These are phyloP conservation scores for Phytophthora sojae DNA, from an alignment of 352 stramenopile species.

Conservation along the genomic window DNA sequence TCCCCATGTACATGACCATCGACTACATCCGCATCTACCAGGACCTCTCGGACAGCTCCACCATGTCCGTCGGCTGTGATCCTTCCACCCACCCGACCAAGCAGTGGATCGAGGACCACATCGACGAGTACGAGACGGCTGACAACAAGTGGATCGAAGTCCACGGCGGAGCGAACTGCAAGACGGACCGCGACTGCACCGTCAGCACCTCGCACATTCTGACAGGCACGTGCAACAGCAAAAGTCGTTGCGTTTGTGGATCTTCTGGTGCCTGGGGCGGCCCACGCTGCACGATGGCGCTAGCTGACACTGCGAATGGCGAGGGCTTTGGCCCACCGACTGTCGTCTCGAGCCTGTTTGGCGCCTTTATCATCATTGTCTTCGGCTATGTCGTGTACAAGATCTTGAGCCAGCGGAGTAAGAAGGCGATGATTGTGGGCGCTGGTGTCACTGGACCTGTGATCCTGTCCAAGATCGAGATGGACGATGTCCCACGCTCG, in stretches of 20 bases:
- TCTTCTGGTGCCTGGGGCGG: constrained; percentile 50
- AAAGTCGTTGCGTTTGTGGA: constrained; percentile 38
- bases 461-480: constrained; percentile 34
- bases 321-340: constrained; percentile 56
- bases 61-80: constrained; percentile 63
- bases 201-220: constrained; percentile 40
- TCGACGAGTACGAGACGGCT: constrained; percentile 54
- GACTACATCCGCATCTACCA: constrained; percentile 72
- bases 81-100: constrained; percentile 57
- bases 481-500: constrained; percentile 33
- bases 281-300: constrained; percentile 50
- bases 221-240: constrained; percentile 45
- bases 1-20: constrained; percentile 69
- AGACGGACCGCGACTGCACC: constrained; percentile 52
- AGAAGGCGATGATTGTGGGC: constrained; percentile 25
- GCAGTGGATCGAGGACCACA: constrained; percentile 60
- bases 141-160: constrained; percentile 58
- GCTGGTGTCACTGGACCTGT: constrained; percentile 23
- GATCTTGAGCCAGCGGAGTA: constrained; percentile 30
- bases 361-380: constrained; percentile 18
- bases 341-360: constrained; percentile 27
- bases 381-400: constrained; percentile 36
- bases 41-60: constrained; percentile 44
- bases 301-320: constrained; percentile 29
- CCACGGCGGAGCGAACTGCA: constrained; percentile 49